phyloP scores from a whole-genome alignment of 306 rosid genomes.

The Psophocarpus tetragonolobus region DNA sequence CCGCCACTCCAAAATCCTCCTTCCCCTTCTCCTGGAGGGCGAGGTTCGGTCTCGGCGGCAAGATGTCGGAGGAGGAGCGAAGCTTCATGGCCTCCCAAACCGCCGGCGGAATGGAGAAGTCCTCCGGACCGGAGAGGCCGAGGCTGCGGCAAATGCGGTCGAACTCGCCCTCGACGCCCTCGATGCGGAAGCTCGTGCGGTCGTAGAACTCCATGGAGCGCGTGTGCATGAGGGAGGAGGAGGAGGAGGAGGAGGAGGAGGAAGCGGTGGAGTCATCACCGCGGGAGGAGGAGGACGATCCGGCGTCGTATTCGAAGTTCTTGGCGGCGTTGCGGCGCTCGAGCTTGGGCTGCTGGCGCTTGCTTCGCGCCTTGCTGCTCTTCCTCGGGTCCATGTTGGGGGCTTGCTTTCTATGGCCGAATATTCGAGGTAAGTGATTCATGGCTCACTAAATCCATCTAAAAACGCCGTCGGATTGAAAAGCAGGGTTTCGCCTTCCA shows the following conservation, averaged over 20 bases:
- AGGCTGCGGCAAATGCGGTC: conserved; percentile 53
- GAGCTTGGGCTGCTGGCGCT: conserved; percentile 59
- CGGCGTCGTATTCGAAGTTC: conserved; percentile 66
- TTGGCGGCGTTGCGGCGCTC: conserved; percentile 83
- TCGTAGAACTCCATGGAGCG: conserved; percentile 66
- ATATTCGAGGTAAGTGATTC: conserved; percentile 67
- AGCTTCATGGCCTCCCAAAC: conserved; percentile 71
- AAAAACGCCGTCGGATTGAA: conserved; percentile 25
- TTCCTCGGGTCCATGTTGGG: conserved; percentile 50
- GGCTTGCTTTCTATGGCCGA: conserved; percentile 41
- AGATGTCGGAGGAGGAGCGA: conserved; percentile 66
- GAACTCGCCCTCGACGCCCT: conserved; percentile 75
- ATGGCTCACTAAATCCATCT: conserved; percentile 63
- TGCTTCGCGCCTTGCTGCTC: conserved; percentile 35
- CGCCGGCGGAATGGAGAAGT: conserved; percentile 62
- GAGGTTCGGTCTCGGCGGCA: conserved; percentile 32
- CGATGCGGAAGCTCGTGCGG: conserved; percentile 69
- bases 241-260: conserved; percentile 14
- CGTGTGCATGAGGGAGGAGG: conserved; percentile 53
- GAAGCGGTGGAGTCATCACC: neutral
- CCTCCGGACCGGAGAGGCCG: conserved; percentile 80
- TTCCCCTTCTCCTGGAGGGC: conserved; percentile 12
- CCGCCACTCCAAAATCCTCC: conserved; percentile 16
- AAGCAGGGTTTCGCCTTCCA: no score
- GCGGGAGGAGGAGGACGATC: conserved; percentile 40